Conservation (phyloP, 192 early-diverging fungal species). For the Podila verticillata region DNA sequence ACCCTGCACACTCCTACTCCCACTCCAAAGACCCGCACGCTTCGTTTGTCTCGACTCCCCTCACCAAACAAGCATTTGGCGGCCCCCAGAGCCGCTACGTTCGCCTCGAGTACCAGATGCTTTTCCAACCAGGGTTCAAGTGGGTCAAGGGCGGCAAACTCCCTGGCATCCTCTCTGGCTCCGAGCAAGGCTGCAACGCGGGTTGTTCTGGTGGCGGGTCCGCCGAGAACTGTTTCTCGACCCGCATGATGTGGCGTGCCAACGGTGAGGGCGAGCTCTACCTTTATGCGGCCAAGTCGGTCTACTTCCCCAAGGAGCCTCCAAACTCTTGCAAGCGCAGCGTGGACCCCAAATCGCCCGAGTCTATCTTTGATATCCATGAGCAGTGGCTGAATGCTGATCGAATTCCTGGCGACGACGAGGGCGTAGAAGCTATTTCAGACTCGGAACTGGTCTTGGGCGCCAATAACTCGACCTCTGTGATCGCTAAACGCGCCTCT, state of each 20-base stretch:
- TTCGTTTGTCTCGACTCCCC: slow-evolving; percentile 18
- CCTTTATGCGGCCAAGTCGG: slow-evolving; percentile 56
- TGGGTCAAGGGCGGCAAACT: slow-evolving; percentile 69
- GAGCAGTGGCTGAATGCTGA: slow-evolving; percentile 5
- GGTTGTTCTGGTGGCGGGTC: slow-evolving; percentile 58
- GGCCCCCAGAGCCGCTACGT: slow-evolving; percentile 22
- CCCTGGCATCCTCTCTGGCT: slow-evolving; percentile 63
- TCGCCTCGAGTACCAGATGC: slow-evolving; percentile 58
- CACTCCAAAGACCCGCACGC: slow-evolving; percentile 20
- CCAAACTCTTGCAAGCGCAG: slow-evolving; percentile 27
- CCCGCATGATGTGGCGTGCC: slow-evolving; percentile 58
- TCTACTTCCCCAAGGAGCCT: slow-evolving; percentile 23
- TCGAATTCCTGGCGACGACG: slow-evolving; percentile 4
- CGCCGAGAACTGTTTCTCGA: slow-evolving; percentile 67
- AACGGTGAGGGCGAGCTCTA: slow-evolving; percentile 64
- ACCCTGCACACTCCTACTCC: slow-evolving; percentile 32
- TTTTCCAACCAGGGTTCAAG: slow-evolving; percentile 57
- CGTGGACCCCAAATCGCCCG: slow-evolving; percentile 19
- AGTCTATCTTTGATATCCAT: slow-evolving; percentile 7
- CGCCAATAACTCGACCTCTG: too few relatives aligned
- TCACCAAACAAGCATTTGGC: slow-evolving; percentile 15
- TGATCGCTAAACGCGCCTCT: too few relatives aligned
- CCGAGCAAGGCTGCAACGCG: slow-evolving; percentile 48
- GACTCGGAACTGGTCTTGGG: too few relatives aligned
- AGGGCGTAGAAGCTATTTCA: too few relatives aligned